These are phyloP conservation scores for Serendipita vermifera DNA, from an alignment of 768 basidiomycete genomes.

Conservation along the genomic window DNA sequence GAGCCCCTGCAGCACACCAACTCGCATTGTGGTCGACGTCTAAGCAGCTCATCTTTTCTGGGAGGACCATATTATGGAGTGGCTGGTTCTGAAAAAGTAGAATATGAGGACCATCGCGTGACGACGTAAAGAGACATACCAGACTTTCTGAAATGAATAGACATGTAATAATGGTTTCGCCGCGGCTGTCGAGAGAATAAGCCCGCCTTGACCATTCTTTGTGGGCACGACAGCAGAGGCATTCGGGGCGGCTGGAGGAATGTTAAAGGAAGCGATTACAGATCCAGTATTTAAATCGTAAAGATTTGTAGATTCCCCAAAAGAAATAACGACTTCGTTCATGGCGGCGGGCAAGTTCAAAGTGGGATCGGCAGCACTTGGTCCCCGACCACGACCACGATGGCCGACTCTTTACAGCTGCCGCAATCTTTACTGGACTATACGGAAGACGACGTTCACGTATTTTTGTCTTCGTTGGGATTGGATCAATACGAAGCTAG, in stretches of 20 bases:
- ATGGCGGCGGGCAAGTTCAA: constrained; percentile 7
- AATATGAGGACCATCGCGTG: neutral
- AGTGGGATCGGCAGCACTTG: neutral
- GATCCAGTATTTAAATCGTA: constrained; percentile 35
- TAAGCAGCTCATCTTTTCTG: constrained; percentile 78
- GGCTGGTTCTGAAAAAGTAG: constrained; percentile 65
- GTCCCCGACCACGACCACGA: constrained; percentile 16
- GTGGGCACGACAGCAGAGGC: constrained; percentile 61
- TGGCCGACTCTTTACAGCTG: constrained; percentile 24
- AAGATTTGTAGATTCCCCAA: constrained; percentile 8
- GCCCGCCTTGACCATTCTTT: constrained; percentile 60
- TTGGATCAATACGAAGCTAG: constrained; percentile 75
- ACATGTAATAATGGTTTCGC: constrained; percentile 83
- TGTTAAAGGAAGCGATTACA: constrained; percentile 77
- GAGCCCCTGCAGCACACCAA: constrained; percentile 79
- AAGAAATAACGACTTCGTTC: constrained; percentile 3
- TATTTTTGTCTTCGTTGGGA: constrained; percentile 40
- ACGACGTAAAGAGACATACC: constrained; percentile 11
- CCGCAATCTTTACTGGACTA: constrained; percentile 37
- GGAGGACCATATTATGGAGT: constrained; percentile 69
- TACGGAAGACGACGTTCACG: constrained; percentile 44
- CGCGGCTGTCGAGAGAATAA: constrained; percentile 71
- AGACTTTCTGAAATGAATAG: constrained; percentile 87
- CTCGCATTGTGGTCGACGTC: constrained; percentile 56
- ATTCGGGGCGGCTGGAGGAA: constrained; percentile 50